Evolutionary conservation across 306 rosid genomes (phyloP), one percentile per base, ranked within the genome.

Genomic region (Bauhinia variegata): DNA sequence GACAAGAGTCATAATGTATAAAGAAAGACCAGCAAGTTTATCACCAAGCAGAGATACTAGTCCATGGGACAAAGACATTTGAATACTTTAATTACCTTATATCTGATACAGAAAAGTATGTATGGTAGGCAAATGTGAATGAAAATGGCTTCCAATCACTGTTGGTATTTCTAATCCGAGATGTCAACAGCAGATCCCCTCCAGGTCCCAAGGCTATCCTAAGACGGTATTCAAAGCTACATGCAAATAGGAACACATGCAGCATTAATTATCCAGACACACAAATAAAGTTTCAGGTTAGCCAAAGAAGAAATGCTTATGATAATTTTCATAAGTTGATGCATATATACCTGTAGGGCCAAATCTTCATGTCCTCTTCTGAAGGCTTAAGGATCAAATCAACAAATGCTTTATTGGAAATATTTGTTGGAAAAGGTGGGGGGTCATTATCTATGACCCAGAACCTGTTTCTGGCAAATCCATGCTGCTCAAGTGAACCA

Each of bases 91-190:
- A 62, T 72, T 57, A 86, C 98, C 96, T 86, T 78, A 92, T 89
- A 74, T 92, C 96, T 60, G 96, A 89, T 57, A 92, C 96, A 65
- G 87, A 87, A 67, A 92, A 88, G 81, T 92, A 92, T 11, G 96
- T 92, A 76, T 92, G 96, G 78, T 92, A 89, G 3, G 96, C 96
- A 81, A 89, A 92, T 53, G 98, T 87, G 87, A 92, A 92, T 5
- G 89, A 51, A 78, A 92, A 89, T 34, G 96, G 91, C 88, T 92
- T 89, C 75, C 96, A 96, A 11, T 92, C 98, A 57, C 78, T 60
- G 79, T 78, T 86, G 59, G 96, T 89, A 79, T 92, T 89, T 80
- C 96, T 80, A 65, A 92, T 80, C 65, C 98, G 89, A 54, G 89
- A 81, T 69, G 86, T 84, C 84, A 84, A 71, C 59, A 59, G 61